Base-by-base conservation (phyloP, 495 filamentous ascomycete species). In the Aspergillus steynii region DNA sequence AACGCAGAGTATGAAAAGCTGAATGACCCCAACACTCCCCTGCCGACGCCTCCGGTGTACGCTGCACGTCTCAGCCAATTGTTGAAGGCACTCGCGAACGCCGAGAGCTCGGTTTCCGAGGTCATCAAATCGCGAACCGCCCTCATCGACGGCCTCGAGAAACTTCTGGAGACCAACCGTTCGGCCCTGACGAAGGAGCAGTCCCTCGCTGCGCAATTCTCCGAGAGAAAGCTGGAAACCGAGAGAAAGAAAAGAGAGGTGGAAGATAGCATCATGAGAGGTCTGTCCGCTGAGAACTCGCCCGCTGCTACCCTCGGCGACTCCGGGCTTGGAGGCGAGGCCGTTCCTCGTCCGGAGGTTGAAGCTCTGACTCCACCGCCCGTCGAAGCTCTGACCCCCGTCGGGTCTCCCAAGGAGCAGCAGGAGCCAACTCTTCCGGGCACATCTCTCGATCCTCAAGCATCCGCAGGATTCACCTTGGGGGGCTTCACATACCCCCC, bases 71-170 rank as follows among this genome's bases (percentile, higher is more conserved):
- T 99, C 25, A 91, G 87, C 62, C 87, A 90, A 3, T 79, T 99
- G 7, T 81, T 98, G 53, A 96, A 95, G 76, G 86, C 85, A 3
- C 83, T 99, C 15, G 92, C 93, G 37, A 91, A 85, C 58, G 95
- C 95, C n/a, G 92, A 98, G 74, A 89, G 86, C 48, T 93, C 93
- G 0, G 91, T 98, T 1, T 88, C 90, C 3, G 92, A 96, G 60
- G 89, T 89, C 61, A 91, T 99, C 69, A 93, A 94, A 67, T 90
- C 93, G 2, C 90, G 96, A 20, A 83, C 83, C 47, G 82, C 86
- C 26, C 80, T 98, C 26, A 86, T 98, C 12, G 78, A 83, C 27
- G 92, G 86, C 2, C 80, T 98, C 6, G 92, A 97, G 74, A 94
- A 90, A 63, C 73, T 98, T 4, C 77, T 99, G 1, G 83, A 86